phyloP scores from a whole-genome alignment of 805 yeast genomes.

The Candida adriatica region DNA sequence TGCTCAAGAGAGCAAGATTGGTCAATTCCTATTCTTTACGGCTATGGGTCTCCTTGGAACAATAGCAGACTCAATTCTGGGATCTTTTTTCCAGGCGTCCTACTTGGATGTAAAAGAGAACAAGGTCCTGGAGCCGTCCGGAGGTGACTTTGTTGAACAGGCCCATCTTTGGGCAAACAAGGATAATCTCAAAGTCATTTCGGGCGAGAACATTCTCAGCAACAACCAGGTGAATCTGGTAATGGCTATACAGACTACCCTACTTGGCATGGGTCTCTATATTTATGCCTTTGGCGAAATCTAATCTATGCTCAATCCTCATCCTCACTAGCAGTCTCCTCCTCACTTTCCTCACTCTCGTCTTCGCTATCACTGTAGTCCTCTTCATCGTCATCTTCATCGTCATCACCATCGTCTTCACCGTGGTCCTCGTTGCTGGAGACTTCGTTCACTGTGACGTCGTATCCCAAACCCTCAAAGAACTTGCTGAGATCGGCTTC shows the following conservation, averaged over 20 bases:
- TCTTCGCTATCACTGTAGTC: constrained; percentile 13
- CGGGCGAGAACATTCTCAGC: constrained; percentile 31
- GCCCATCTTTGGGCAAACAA: constrained; percentile 15
- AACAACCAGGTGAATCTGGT: constrained; percentile 34
- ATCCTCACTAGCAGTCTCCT: constrained; percentile 2
- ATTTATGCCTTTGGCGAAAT: constrained; percentile 5
- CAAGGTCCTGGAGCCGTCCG: constrained; percentile 23
- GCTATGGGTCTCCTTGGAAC: constrained; percentile 32
- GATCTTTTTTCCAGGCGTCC: constrained; percentile 34
- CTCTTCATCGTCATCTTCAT: constrained; percentile 18
- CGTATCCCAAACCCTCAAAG: constrained; percentile 51
- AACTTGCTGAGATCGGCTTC: constrained; percentile 37
- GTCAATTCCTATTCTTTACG: constrained; percentile 24
- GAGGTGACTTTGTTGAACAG: constrained; percentile 29
- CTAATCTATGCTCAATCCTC: background rate
- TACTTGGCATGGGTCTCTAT: constrained; percentile 25
- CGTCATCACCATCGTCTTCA: constrained; percentile 13
- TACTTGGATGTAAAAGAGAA: constrained; percentile 27
- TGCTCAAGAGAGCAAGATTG: constrained; percentile 10
- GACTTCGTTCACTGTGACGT: constrained; percentile 50
- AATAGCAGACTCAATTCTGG: constrained; percentile 34
- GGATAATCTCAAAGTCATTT: constrained; percentile 18
- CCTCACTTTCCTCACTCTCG: constrained; percentile 4
- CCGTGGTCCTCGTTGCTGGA: constrained; percentile 10
- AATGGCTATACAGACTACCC: constrained; percentile 27